A percentile compares a stretch with the other conserved stretches of the same genome.
Evolutionary conservation across 805 yeast genomes (phyloP).

Genomic region (Candida piceae): DNA sequence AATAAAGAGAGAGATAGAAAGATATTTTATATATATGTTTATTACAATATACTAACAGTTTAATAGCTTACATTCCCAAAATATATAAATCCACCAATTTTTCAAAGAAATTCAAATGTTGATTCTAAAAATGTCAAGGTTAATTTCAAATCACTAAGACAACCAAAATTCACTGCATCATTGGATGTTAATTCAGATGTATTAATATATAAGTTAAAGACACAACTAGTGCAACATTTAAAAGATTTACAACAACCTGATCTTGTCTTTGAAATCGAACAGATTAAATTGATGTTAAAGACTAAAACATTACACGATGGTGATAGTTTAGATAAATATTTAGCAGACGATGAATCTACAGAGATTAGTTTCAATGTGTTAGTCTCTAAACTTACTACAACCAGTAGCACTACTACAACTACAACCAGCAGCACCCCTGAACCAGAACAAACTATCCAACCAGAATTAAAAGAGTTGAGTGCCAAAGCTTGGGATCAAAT

Average conservation of each 20-base stretch:
- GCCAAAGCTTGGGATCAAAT: slow-evolving; percentile 34
- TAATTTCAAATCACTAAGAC: slow-evolving; percentile 59
- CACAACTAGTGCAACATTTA: slow-evolving; percentile 27
- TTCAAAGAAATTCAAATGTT: slow-evolving; percentile 27
- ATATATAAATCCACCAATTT: slow-evolving; percentile 24
- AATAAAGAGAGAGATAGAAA: no score
- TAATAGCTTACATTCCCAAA: slow-evolving; percentile 13
- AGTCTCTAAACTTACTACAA: slow-evolving; percentile 18
- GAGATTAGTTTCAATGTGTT: slow-evolving; percentile 31
- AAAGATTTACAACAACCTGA: slow-evolving; percentile 24
- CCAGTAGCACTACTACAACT: background rate
- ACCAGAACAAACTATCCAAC: no score
- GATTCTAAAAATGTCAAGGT: slow-evolving; percentile 19
- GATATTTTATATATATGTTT: no score
- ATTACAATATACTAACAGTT: no score
- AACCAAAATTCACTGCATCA: slow-evolving; percentile 54
- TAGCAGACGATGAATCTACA: slow-evolving; percentile 15
- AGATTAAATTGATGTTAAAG: slow-evolving; percentile 44
- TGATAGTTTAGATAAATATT: slow-evolving; percentile 22
- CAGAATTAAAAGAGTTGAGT: slow-evolving; percentile 1
- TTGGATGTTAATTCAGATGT: slow-evolving; percentile 18
- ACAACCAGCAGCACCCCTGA: no score
- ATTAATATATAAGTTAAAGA: slow-evolving; percentile 34
- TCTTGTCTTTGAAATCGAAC: slow-evolving; percentile 24
- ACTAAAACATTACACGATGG: slow-evolving; percentile 48